Base-by-base conservation (phyloP, 257 asterid species). In the Gentiana straminea region DNA sequence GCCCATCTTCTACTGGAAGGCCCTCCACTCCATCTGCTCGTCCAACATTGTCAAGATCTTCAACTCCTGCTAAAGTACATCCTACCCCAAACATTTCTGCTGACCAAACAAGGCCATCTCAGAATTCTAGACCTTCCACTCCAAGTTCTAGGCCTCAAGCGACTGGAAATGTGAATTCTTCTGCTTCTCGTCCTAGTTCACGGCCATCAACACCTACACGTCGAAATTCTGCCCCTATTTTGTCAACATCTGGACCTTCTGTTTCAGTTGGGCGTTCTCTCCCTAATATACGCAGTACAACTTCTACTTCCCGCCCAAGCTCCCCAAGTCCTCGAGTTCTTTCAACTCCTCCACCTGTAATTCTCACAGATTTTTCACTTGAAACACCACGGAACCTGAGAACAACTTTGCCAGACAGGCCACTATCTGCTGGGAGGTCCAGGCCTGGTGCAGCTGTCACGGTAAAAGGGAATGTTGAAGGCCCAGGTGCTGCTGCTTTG, bases 131-230 rank as follows among this genome's bases (percentile, higher is more conserved):
- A 66, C 97, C 99, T 60, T 88, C 99, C 73, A 92, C 99, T 69
- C 99, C 99, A 64, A 88, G 77, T 57, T 83, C 98, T 34, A 79
- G 97, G 82, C 71, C 94, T 57, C 97, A 80, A 61, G 66, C 78
- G 49, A 62, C 95, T 11, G 76, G 81, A 58, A 81, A 76, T 64
- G 15, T 64, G 68, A 85, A 52, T 68, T 65, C 93, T 51, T 76
- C 82, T 54, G 67, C 81, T 65, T 11, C 71, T 64, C 81, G 94
- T 56, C 64, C 89, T 58, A 63, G 80, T 61, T 85, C 98, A 11
- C 81, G 98, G 76, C 91, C 98, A 62, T 92, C 94, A 63, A 92
- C 99, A 38, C 99, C 99, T 64, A 85, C 94, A 48, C 94, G 94
- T 54, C 88, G 94, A 64, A 83, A 62, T 67, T 35, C 83, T 32